These are phyloP conservation scores for Cladobotryum mycophilum DNA, from an alignment of 2,329 filamentous ascomycete genomes.

Conservation along the genomic window DNA sequence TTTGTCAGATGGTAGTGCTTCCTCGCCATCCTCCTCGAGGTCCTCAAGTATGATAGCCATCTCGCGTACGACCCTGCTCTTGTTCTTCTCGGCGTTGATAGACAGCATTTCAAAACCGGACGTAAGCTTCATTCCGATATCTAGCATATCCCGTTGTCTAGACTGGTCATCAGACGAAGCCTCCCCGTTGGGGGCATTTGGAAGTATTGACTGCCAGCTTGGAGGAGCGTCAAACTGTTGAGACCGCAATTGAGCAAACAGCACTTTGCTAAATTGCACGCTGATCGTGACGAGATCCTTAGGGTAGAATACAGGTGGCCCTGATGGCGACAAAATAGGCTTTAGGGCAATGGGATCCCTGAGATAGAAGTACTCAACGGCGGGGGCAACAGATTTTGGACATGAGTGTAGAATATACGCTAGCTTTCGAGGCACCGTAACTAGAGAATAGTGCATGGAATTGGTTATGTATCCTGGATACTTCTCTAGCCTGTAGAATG, in stretches of 20 bases:
- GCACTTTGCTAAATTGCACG: constrained; percentile 76
- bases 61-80: constrained; percentile 65
- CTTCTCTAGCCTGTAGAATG: constrained; percentile 79
- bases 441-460: constrained; percentile 68
- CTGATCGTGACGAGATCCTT: constrained; percentile 73
- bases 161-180: constrained; percentile 11
- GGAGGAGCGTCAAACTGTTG: constrained; percentile 70
- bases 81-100: constrained; percentile 57
- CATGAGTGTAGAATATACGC: constrained; percentile 71
- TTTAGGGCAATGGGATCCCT: constrained; percentile 74
- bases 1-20: constrained; percentile 58
- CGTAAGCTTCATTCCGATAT: constrained; percentile 82
- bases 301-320: constrained; percentile 60
- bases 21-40: constrained; percentile 62
- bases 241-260: constrained; percentile 84
- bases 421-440: constrained; percentile 73
- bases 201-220: constrained; percentile 36
- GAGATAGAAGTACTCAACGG: constrained; percentile 87
- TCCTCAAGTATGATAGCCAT: constrained; percentile 72
- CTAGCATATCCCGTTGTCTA: constrained; percentile 33
- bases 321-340: constrained; percentile 52
- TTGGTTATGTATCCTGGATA: constrained; percentile 71
- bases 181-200: constrained; percentile 15
- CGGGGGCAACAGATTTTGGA: constrained; percentile 72
- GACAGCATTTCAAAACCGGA: constrained; percentile 89